A percentile compares a stretch with the other conserved stretches of the same genome.
Conservation (phyloP, 805 yeast genomes). For the Kazachstania taianensis region DNA sequence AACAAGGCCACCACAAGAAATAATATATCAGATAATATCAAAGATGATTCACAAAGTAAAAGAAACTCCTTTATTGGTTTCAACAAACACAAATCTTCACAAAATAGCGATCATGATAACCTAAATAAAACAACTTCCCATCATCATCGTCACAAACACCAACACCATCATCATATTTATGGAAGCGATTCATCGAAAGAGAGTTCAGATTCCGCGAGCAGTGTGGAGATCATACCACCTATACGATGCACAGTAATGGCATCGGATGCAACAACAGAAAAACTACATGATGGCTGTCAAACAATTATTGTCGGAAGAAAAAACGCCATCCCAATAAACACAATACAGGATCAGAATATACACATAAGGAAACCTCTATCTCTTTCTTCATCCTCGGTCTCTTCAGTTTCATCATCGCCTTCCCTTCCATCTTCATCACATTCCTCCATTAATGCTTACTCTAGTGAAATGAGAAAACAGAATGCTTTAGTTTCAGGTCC, state of each 20-base stretch:
- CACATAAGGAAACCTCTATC: no score
- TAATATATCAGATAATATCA: slow-evolving; percentile 1
- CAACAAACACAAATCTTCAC: no score
- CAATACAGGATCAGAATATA: no score
- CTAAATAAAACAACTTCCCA: no score
- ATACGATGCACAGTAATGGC: slow-evolving; percentile 20
- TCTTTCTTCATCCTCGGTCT: no score
- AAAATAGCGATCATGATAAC: no score
- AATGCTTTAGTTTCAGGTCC: slow-evolving; percentile 77
- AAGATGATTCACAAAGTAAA: background rate
- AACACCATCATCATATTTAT: no score
- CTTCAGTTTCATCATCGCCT: background rate
- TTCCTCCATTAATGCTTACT: background rate
- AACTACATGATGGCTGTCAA: slow-evolving; percentile 21
- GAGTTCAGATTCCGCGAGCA: slow-evolving; percentile 8
- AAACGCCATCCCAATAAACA: background rate
- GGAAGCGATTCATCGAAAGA: slow-evolving; percentile 3
- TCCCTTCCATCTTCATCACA: background rate
- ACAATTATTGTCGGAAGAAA: slow-evolving; percentile 25
- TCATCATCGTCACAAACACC: no score
- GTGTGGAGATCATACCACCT: slow-evolving; percentile 8
- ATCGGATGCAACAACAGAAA: slow-evolving; percentile 20
- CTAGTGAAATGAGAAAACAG: slow-evolving; percentile 66
- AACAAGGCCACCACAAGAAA: background rate
- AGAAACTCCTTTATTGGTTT: background rate